A percentile compares a stretch with the other conserved stretches of the same genome.
These are phyloP conservation scores for Neodidymelliopsis sp. DNA, from an alignment of 2,329 filamentous ascomycete genomes.

Conservation along the genomic window DNA sequence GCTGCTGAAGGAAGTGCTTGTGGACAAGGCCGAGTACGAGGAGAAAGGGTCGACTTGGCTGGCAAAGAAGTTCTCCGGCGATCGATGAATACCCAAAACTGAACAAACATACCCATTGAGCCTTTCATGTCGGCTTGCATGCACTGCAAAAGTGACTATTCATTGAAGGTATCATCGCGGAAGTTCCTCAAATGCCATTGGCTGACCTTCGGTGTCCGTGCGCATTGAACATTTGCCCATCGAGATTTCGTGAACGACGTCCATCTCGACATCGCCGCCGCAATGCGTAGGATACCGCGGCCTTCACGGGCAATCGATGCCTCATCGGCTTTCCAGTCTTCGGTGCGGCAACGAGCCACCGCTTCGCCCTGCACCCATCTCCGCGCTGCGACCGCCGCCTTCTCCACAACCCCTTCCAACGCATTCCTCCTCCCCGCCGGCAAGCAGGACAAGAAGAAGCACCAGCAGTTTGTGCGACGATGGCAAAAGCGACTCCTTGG, in stretches of 20 bases:
- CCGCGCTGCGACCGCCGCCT: conserved; percentile 31
- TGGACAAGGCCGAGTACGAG: conserved; percentile 91
- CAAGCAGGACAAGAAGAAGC: conserved; percentile 47
- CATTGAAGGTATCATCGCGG: background rate
- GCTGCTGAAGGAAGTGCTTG: conserved; percentile 68
- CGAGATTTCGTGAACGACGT: conserved; percentile 19
- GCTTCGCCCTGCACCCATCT: conserved; percentile 26
- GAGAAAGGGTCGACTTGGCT: conserved; percentile 81
- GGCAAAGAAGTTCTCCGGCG: conserved; percentile 69
- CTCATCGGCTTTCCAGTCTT: conserved; percentile 20
- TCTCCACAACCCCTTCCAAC: conserved; percentile 40
- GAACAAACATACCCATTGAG: background rate
- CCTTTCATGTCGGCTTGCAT: background rate
- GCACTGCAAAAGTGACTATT: background rate
- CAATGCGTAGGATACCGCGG: conserved; percentile 50
- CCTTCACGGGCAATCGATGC: conserved; percentile 44
- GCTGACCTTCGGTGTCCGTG: conserved; percentile 27
- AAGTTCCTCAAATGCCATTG: conserved; percentile 28
- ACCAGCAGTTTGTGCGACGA: conserved; percentile 44
- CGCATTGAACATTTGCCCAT: conserved; percentile 22
- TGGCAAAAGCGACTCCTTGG: conserved; percentile 49
- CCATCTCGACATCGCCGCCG: conserved; percentile 32
- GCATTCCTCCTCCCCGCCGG: conserved; percentile 33
- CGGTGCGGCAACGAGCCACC: conserved; percentile 23
- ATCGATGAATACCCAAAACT: conserved; percentile 5